A percentile compares a stretch with the other conserved stretches of the same genome.
phyloP scores from a whole-genome alignment of 129 eudicot species.

The Tagetes erecta region DNA sequence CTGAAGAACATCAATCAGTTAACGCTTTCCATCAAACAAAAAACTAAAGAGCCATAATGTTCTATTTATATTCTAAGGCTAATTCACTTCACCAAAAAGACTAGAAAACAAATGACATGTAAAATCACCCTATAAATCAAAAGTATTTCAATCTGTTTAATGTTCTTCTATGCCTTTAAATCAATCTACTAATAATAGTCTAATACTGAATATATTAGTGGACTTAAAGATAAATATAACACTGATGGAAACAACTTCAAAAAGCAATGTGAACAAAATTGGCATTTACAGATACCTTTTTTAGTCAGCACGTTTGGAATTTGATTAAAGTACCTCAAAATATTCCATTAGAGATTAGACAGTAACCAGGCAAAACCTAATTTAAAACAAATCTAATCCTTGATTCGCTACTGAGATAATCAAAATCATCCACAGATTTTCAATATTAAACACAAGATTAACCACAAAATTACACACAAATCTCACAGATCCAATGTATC shows the following conservation, averaged over 20 bases:
- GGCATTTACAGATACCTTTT: conserved; percentile 36
- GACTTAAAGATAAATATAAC: conserved; percentile 15
- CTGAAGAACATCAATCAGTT: no score
- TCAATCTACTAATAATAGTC: neutral
- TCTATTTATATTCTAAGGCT: neutral
- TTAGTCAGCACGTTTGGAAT: conserved; percentile 38
- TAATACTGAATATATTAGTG: neutral
- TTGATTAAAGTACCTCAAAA: conserved; percentile 18
- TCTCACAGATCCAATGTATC: conserved; percentile 42
- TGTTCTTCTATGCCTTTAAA: neutral
- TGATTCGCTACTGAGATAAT: conserved; percentile 3
- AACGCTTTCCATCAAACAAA: no score
- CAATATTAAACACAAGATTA: conserved; percentile 19
- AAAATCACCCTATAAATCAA: conserved; percentile 20
- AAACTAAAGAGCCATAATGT: neutral
- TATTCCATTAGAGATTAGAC: conserved; percentile 2
- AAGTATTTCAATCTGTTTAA: neutral
- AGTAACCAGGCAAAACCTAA: conserved; percentile 10
- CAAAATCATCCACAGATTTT: neutral
- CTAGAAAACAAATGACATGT: conserved; percentile 13
- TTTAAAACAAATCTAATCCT: conserved; percentile 14
- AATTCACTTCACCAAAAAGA: conserved; percentile 11
- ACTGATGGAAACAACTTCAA: conserved; percentile 10
- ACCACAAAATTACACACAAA: conserved; percentile 1
- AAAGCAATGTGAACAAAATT: conserved; percentile 29